Conservation (phyloP, 371 early-diverging fungal species). For the Mortierella sp. region DNA sequence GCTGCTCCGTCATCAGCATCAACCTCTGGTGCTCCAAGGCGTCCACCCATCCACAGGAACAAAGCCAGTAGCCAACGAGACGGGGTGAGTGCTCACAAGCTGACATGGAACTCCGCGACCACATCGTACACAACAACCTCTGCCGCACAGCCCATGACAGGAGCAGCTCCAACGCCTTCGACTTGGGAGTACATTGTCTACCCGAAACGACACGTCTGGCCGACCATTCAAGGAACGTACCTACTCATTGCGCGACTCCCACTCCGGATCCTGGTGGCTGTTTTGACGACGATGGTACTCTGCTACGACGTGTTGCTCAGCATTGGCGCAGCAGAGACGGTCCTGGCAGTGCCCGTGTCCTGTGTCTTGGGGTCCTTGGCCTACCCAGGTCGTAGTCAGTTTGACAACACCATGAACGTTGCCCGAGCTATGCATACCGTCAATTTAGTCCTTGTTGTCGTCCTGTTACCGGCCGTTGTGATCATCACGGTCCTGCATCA, state of each 20-base stretch:
- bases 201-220: slow-evolving; percentile 43
- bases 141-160: slow-evolving; percentile 48
- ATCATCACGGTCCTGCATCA: slow-evolving; percentile 51
- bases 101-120: slow-evolving; percentile 57
- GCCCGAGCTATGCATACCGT: slow-evolving; percentile 58
- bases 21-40: neutral
- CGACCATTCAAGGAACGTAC: slow-evolving; percentile 36
- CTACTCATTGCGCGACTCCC: slow-evolving; percentile 49
- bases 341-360: slow-evolving; percentile 46
- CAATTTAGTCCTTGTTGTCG: slow-evolving; percentile 43
- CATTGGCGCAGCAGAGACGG: slow-evolving; percentile 50
- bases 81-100: slow-evolving; percentile 27
- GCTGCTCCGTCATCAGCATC: slow-evolving; percentile 4
- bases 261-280: slow-evolving; percentile 54
- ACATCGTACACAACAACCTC: slow-evolving; percentile 53
- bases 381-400: slow-evolving; percentile 47
- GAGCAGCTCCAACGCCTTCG: slow-evolving; percentile 42
- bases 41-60: slow-evolving; percentile 28
- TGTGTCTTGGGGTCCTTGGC: slow-evolving; percentile 48
- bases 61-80: slow-evolving; percentile 30
- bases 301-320: slow-evolving; percentile 53
- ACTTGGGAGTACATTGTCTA: slow-evolving; percentile 53
- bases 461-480: slow-evolving; percentile 40
- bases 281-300: slow-evolving; percentile 49
- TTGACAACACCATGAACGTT: slow-evolving; percentile 59